Evolutionary conservation across 768 basidiomycete genomes (phyloP).

Genomic region (Hypholoma sublateritium): DNA sequence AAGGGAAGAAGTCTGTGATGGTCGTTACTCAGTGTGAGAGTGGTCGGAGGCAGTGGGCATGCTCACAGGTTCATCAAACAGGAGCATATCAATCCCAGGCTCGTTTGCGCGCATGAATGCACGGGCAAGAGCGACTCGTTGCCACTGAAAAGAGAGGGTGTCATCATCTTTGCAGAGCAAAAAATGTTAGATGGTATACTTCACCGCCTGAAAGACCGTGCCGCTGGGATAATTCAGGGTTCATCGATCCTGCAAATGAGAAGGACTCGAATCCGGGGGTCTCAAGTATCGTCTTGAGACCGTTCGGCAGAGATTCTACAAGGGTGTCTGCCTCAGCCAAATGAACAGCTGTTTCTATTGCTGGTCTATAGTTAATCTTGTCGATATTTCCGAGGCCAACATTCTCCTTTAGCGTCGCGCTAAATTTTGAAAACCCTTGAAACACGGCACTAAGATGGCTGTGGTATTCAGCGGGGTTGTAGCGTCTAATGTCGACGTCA

Average conservation of each 20-base stretch:
- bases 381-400: slow-evolving; percentile 81
- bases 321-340: slow-evolving; percentile 72
- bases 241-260: slow-evolving; percentile 41
- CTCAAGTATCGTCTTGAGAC: slow-evolving; percentile 73
- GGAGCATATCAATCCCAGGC: slow-evolving; percentile 72
- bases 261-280: slow-evolving; percentile 57
- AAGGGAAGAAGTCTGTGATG: slow-evolving; percentile 68
- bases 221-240: slow-evolving; percentile 32
- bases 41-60: slow-evolving; percentile 1
- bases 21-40: slow-evolving; percentile 5
- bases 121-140: slow-evolving; percentile 81
- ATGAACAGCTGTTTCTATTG: slow-evolving; percentile 63
- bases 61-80: slow-evolving; percentile 84
- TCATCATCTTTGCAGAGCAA: neutral
- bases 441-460: slow-evolving; percentile 77
- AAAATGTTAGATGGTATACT: slow-evolving; percentile 2
- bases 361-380: slow-evolving; percentile 53
- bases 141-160: slow-evolving; percentile 62
- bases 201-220: slow-evolving; percentile 77
- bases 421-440: slow-evolving; percentile 84
- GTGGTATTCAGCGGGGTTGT: slow-evolving; percentile 72
- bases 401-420: slow-evolving; percentile 76
- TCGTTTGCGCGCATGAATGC: slow-evolving; percentile 83
- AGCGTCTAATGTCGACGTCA: slow-evolving; percentile 62
- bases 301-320: slow-evolving; percentile 65